Evolutionary conservation across 208 protist species (phyloP).

Genomic region (Endotrypanum monterogeii): DNA sequence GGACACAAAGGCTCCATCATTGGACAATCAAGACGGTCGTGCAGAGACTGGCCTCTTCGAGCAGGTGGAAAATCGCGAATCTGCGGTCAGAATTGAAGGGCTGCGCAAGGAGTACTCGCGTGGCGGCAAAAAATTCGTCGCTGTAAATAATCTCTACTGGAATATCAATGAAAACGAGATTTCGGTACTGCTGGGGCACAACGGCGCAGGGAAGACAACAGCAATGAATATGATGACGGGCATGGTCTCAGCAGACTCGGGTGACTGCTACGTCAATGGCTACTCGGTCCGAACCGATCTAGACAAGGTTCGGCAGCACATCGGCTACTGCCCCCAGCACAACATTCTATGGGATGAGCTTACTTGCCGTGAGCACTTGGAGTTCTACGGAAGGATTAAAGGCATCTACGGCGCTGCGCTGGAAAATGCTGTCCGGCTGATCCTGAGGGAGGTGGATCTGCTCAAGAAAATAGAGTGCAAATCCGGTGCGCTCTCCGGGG

Average conservation of each 20-base stretch:
- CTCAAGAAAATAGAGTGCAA: slow-evolving; percentile 46
- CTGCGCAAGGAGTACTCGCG: slow-evolving; percentile 41
- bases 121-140: slow-evolving; percentile 56
- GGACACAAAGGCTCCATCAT: slow-evolving; percentile 6
- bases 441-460: slow-evolving; percentile 62
- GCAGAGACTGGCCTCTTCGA: slow-evolving; percentile 32
- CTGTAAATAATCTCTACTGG: slow-evolving; percentile 79
- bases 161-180: slow-evolving; percentile 46
- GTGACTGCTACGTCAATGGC: slow-evolving; percentile 72
- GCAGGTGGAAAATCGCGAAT: slow-evolving; percentile 10
- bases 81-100: slow-evolving; percentile 30
- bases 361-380: slow-evolving; percentile 89
- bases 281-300: slow-evolving; percentile 58
- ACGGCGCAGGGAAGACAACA: slow-evolving; percentile 86
- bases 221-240: slow-evolving; percentile 87
- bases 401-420: slow-evolving; percentile 43
- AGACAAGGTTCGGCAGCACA: slow-evolving; percentile 52
- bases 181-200: slow-evolving; percentile 73
- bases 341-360: slow-evolving; percentile 76
- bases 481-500: slow-evolving; percentile 62
- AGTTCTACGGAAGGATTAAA: slow-evolving; percentile 90
- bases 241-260: slow-evolving; percentile 57
- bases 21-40: slow-evolving; percentile 35
- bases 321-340: slow-evolving; percentile 75
- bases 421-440: slow-evolving; percentile 34